Conservation (phyloP, 768 basidiomycete genomes). For the Crepidotus variabilis region DNA sequence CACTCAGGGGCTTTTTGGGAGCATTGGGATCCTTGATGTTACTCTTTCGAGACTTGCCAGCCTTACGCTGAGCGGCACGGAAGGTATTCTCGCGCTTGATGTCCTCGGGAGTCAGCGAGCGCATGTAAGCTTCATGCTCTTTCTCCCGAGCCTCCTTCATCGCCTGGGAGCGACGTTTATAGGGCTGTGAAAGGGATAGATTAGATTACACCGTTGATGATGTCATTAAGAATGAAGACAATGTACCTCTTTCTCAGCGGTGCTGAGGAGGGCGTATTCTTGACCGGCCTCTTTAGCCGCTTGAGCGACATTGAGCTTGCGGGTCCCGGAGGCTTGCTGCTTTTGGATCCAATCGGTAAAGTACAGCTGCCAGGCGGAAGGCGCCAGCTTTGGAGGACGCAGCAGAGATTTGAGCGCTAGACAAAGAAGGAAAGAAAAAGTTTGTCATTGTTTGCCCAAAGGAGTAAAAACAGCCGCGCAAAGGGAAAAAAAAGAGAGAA, state of each 20-base stretch:
- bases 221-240: conserved; percentile 24
- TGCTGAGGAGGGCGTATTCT: conserved; percentile 76
- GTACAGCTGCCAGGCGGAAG: conserved; percentile 94
- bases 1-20: conserved; percentile 91
- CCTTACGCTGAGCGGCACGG: conserved; percentile 88
- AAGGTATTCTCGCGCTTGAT: conserved; percentile 92
- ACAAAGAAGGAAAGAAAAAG: conserved; percentile 4
- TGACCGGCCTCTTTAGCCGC: conserved; percentile 92
- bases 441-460: conserved; percentile 14
- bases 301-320: conserved; percentile 93
- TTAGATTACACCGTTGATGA: conserved; percentile 19
- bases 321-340: conserved; percentile 71
- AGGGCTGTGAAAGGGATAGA: conserved; percentile 49
- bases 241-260: conserved; percentile 81
- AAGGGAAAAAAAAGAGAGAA: conserved; percentile 2
- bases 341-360: conserved; percentile 94
- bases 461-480: conserved; percentile 4
- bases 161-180: conserved; percentile 77
- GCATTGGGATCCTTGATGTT: conserved; percentile 98
- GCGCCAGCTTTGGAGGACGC: conserved; percentile 86
- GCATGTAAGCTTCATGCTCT: conserved; percentile 82
- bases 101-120: conserved; percentile 86
- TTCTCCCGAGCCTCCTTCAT: conserved; percentile 84
- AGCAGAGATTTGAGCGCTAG: conserved; percentile 72
- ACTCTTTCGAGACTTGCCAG: conserved; percentile 87